phyloP scores from a whole-genome alignment of 2,329 filamentous ascomycete species.

The Penicillium sp. region DNA sequence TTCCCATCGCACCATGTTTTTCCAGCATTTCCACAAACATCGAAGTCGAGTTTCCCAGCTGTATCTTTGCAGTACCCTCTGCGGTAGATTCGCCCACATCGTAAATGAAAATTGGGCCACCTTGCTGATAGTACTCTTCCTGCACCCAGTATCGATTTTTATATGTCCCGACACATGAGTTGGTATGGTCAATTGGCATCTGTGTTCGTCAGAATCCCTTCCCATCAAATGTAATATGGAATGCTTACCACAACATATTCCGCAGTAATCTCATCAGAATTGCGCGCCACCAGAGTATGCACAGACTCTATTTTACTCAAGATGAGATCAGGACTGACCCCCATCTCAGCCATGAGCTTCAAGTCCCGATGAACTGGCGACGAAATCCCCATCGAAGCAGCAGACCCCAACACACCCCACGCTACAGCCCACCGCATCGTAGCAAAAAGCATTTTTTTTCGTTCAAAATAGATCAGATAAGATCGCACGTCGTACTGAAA shows the following conservation, averaged over 20 bases:
- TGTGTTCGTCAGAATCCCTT: constrained; percentile 7
- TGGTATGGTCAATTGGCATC: constrained; percentile 37
- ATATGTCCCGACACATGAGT: constrained; percentile 48
- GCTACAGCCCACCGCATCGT: background rate
- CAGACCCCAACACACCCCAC: background rate
- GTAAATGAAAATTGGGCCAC: constrained; percentile 54
- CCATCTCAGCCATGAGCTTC: constrained; percentile 19
- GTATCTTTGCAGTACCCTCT: constrained; percentile 40
- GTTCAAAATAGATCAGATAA: background rate
- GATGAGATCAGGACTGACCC: constrained; percentile 15
- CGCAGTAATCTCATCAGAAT: background rate
- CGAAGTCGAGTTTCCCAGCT: constrained; percentile 30
- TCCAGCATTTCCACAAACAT: constrained; percentile 34
- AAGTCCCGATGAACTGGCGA: constrained; percentile 11
- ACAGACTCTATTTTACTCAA: constrained; percentile 4
- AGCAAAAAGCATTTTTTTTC: background rate
- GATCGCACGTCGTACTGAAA: background rate
- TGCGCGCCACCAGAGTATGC: constrained; percentile 1
- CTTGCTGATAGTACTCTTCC: constrained; percentile 55
- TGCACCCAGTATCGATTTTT: constrained; percentile 58
- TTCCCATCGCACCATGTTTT: constrained; percentile 40
- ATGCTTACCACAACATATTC: constrained; percentile 13
- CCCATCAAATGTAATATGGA: background rate
- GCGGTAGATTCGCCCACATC: constrained; percentile 49
- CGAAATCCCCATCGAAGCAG: background rate